A percentile compares a stretch with the other conserved stretches of the same genome.
These are phyloP conservation scores for Aurantiochytrium sp. DNA, from an alignment of 108 stramenopile species.

Conservation along the genomic window DNA sequence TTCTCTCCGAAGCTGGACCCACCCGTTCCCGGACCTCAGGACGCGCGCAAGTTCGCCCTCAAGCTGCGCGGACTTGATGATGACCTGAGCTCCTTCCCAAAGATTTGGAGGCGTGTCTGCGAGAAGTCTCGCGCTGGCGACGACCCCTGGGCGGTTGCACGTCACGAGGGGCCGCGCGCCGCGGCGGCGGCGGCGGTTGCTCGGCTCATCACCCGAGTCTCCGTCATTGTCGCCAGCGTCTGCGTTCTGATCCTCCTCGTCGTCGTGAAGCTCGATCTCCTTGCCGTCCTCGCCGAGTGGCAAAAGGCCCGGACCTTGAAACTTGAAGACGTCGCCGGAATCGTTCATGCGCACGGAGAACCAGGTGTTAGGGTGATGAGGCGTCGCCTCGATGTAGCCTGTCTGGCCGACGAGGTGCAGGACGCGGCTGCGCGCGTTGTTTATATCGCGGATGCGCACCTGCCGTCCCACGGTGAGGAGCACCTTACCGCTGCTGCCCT, in stretches of 20 bases:
- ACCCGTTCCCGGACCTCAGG: slow-evolving; percentile 3
- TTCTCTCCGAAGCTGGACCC: background rate
- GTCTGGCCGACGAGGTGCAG: background rate
- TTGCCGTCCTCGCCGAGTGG: background rate
- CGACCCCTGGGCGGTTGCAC: background rate
- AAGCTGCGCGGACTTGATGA: background rate
- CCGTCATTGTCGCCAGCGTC: background rate
- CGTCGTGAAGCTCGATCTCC: background rate
- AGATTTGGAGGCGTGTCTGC: background rate
- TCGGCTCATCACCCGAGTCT: background rate
- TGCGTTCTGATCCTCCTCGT: background rate
- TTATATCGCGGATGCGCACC: background rate
- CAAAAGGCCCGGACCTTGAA: background rate
- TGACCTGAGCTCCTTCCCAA: background rate
- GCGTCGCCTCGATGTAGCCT: background rate
- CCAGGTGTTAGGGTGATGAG: slow-evolving; percentile 1
- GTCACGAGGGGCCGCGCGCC: background rate
- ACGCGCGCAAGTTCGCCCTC: background rate
- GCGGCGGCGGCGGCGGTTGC: background rate
- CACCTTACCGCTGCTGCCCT: too few species aligned
- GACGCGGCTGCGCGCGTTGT: background rate
- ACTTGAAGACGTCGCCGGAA: background rate
- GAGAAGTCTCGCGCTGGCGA: background rate
- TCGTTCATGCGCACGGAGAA: background rate
- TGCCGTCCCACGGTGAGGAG: background rate